Base-by-base conservation (phyloP, 805 yeast species). In the Lipomyces sp. region DNA sequence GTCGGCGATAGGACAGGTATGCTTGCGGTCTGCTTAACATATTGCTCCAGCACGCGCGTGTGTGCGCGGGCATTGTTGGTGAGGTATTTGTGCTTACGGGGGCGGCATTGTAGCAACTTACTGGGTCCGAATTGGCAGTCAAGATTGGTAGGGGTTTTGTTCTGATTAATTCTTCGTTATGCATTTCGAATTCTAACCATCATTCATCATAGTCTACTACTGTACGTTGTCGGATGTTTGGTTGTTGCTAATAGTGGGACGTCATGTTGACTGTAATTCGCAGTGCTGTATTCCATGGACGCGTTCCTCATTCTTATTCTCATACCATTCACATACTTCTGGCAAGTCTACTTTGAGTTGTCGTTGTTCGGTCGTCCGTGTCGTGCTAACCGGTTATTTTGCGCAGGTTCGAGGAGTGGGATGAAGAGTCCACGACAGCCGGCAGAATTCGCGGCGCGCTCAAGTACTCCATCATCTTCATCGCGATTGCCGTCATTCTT, bases 281-380 rank as follows among this genome's bases (percentile, higher is more conserved):
- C 26, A 55, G 47, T 60, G 19, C 50, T 60, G 22, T 58, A 60
- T 47, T 54, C 57, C 18, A 35, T 60, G 28, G 63, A 60, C 43
- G 55, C 58, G 8, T 45, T 58, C 40, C 39, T 60, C 13, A 37
- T 60, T 23, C 47, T 59, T 8, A 23, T 60, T 18, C 44, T 61
- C 26, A 43, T 60, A 26, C 63, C 63, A 13, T 60, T 60, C 43
- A 58, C 63, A 3, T 60, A 60, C 41, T 60, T 60, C 43, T 58
- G 62, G 62, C 59, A 45, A 8, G 48, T 23, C 6, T 26, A 14
- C 16, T 2, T 14, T 3, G 19, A 5, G 43, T 21, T 5, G 42
- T 19, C 5, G 4, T n/a, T 37, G 22, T 24, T 24, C 13, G n/a
- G 13, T 16, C 11, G 5, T 8, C 7, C 18, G 3, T 26, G 11